Evolutionary conservation across 2,329 filamentous ascomycete species (phyloP).

Genomic region (Akanthomyces dipterigenus): DNA sequence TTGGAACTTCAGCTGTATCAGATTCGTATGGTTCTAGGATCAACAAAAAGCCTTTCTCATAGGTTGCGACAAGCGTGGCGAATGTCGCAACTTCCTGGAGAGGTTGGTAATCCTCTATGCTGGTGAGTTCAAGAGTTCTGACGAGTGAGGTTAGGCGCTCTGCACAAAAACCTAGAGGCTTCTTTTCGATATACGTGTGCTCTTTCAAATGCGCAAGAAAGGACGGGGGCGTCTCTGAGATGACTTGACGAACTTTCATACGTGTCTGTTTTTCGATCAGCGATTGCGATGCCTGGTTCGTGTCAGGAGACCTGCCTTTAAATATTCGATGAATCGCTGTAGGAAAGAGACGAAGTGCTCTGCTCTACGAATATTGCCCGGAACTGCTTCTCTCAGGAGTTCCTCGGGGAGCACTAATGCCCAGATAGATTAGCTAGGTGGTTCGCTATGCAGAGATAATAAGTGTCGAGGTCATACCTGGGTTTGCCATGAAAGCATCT

Average conservation of each 20-base stretch:
- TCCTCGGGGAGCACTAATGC: slow-evolving; percentile 76
- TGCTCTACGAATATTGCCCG: slow-evolving; percentile 89
- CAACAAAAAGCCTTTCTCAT: slow-evolving; percentile 90
- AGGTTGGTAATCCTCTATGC: slow-evolving; percentile 96
- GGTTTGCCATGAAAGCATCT: slow-evolving; percentile 96
- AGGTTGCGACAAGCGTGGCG: slow-evolving; percentile 90
- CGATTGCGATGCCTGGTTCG: not conserved
- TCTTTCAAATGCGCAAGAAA: slow-evolving; percentile 91
- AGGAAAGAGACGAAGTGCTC: slow-evolving; percentile 95
- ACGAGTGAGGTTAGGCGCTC: slow-evolving; percentile 92
- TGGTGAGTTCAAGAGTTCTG: slow-evolving; percentile 88
- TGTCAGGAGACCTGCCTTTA: slow-evolving; percentile 49
- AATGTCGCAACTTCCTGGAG: slow-evolving; percentile 97
- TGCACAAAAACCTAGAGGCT: slow-evolving; percentile 88
- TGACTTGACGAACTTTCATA: slow-evolving; percentile 97
- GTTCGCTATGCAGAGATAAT: not conserved
- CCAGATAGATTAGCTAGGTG: slow-evolving; percentile 18
- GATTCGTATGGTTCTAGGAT: slow-evolving; percentile 98
- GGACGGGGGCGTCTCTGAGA: slow-evolving; percentile 91
- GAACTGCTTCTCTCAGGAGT: slow-evolving; percentile 88
- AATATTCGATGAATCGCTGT: slow-evolving; percentile 94
- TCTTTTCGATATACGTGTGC: slow-evolving; percentile 95
- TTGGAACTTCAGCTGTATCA: slow-evolving; percentile 89
- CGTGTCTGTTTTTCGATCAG: slow-evolving; percentile 54
- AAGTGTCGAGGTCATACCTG: slow-evolving; percentile 36